A percentile compares a stretch with the other conserved stretches of the same genome.
phyloP scores from a whole-genome alignment of 805 yeast genomes.

The Yamadazyma phyllophila region DNA sequence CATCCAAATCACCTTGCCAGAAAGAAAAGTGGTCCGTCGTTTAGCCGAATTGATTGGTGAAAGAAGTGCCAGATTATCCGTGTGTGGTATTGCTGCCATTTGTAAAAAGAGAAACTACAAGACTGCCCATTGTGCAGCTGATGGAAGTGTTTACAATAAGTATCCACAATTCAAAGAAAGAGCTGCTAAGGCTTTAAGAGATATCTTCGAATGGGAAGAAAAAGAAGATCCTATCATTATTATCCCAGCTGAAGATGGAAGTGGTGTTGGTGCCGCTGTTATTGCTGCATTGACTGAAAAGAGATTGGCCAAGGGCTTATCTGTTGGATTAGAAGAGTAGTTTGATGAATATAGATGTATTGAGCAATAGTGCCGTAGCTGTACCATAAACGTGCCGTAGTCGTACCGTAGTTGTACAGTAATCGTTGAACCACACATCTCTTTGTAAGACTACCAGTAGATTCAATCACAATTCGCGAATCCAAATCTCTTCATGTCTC shows the following conservation, averaged over 20 bases:
- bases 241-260: constrained; percentile 96
- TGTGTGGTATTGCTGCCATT: constrained; percentile 94
- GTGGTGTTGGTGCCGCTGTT: constrained; percentile 98
- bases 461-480: not conserved
- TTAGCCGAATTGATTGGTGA: constrained; percentile 86
- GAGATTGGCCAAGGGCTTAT: constrained; percentile 68
- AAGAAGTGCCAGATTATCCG: constrained; percentile 87
- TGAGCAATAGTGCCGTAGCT: no score
- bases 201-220: constrained; percentile 75
- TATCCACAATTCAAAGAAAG: constrained; percentile 90
- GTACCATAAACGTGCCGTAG: no score
- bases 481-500: not conserved
- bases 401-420: no score
- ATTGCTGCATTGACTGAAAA: constrained; percentile 92
- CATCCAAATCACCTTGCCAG: constrained; percentile 67
- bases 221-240: constrained; percentile 77
- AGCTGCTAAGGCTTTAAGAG: constrained; percentile 84
- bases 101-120: constrained; percentile 78
- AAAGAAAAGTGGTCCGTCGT: constrained; percentile 78
- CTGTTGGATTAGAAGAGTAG: constrained; percentile 48
- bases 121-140: constrained; percentile 90
- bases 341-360: not conserved
- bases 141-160: constrained; percentile 92
- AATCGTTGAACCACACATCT: no score
- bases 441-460: no score